These are phyloP conservation scores for Umbelopsis sp. DNA, from an alignment of 192 early-diverging fungal genomes.

Conservation along the genomic window DNA sequence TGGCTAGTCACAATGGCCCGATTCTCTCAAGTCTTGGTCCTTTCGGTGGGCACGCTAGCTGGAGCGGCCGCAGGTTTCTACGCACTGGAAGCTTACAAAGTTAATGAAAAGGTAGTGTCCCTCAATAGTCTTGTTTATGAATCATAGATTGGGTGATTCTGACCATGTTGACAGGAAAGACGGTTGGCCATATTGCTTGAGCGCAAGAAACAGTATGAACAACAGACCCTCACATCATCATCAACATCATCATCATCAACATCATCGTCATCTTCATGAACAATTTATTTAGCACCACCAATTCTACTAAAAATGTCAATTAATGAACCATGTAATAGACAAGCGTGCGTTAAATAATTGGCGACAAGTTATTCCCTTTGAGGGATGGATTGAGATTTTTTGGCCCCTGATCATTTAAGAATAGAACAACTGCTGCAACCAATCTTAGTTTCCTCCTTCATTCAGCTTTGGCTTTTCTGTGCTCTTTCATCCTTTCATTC, in stretches of 20 bases:
- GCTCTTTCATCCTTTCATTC: not conserved
- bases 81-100: constrained; percentile 41
- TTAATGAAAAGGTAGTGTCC: constrained; percentile 34
- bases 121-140: not conserved
- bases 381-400: constrained; percentile 13
- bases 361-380: constrained; percentile 11
- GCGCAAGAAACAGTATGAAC: constrained; percentile 9
- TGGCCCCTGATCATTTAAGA: constrained; percentile 14
- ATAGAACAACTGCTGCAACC: not conserved
- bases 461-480: not conserved
- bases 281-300: not conserved
- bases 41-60: constrained; percentile 39
- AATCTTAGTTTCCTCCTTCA: not conserved
- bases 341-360: not conserved
- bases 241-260: not conserved
- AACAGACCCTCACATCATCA: not conserved
- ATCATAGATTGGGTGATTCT: not conserved
- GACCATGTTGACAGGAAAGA: constrained; percentile 25
- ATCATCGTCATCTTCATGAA: not conserved
- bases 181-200: constrained; percentile 33
- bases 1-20: constrained; percentile 23
- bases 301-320: constrained; percentile 9
- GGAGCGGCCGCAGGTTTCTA: constrained; percentile 46
- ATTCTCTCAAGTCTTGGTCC: constrained; percentile 31
- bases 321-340: not conserved